Evolutionary conservation across 1,284 basidiomycete species (phyloP), one percentile per base, ranked within the genome.

Genomic region (Moniliophthora roreri): DNA sequence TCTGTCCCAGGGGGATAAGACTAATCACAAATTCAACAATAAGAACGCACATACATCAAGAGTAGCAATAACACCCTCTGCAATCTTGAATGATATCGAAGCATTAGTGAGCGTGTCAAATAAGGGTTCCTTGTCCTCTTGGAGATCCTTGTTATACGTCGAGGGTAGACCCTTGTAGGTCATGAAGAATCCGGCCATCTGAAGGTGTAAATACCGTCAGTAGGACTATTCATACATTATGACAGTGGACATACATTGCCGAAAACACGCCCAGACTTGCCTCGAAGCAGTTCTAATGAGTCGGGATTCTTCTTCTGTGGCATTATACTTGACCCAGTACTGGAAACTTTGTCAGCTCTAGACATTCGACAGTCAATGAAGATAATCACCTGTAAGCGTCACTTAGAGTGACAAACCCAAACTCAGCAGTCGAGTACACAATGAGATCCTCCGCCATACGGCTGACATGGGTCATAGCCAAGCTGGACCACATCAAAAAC

Each of bases 221-320:
- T 36, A 37, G 49, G 34, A 34, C 20, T 42, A 18, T 18, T 26
- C 24, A 37, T 16, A 40, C 11, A 23, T 40, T 13, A 50, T n/a
- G 18, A 16, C 55, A 26, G 44, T 44, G 36, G 35, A 62, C 82
- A 58, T 62, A 90, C 91, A 66, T 94, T 89, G 57, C 96, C 96
- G 72, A 98, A 97, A 36, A 97, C 81, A 36, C 96, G 88, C 7
- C 97, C 96, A 23, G 90, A 86, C 74, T 99, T 99, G 60, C 96
- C 96, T 56, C 96, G 87, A 53, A 99, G 79, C 23, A 99, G 79
- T 69, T 99, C 97, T 45, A 97, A 76, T 26, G 94, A 97, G 71
- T 98, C 96, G 0, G 97, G 94, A 71, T 99, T 99, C 77, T 99
- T 98, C 79, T 99, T 98, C 69, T 99, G 96, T 1, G 96, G 96